Percentiles rank a stretch among this genome's conserved stretches.
Evolutionary conservation across 768 basidiomycete genomes (phyloP).

Genomic region (Terana coerulea): DNA sequence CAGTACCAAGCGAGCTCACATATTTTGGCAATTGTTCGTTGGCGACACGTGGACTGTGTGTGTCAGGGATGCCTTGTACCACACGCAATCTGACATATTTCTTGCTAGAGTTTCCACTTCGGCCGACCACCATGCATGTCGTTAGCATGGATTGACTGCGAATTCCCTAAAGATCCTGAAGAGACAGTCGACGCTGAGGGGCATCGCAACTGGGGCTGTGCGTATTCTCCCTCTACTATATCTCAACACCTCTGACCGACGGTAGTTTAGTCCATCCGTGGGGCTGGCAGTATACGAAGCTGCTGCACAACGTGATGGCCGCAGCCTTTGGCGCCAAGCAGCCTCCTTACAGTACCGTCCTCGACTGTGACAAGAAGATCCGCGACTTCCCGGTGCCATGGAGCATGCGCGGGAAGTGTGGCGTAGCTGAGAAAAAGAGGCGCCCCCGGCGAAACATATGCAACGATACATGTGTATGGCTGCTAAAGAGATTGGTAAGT

Average conservation of each 20-base stretch:
- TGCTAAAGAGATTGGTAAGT: constrained; percentile 27
- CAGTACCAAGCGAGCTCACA: constrained; percentile 43
- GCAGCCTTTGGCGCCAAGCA: constrained; percentile 41
- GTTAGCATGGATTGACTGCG: constrained; percentile 50
- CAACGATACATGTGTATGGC: constrained; percentile 22
- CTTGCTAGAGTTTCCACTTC: constrained; percentile 51
- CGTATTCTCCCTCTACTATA: constrained; percentile 15
- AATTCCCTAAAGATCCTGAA: constrained; percentile 44
- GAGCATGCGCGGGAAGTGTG: constrained; percentile 36
- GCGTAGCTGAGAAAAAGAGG: constrained; percentile 14
- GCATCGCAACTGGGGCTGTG: constrained; percentile 41
- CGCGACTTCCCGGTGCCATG: constrained; percentile 46
- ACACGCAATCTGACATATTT: neutral
- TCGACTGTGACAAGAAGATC: constrained; percentile 48
- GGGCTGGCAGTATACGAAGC: constrained; percentile 49
- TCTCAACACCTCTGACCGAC: neutral
- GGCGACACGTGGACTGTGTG: constrained; percentile 59
- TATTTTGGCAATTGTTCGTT: constrained; percentile 70
- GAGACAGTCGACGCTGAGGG: constrained; percentile 31
- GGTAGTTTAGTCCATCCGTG: constrained; percentile 45
- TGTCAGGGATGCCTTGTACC: neutral
- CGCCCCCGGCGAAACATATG: constrained; percentile 13
- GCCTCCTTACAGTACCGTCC: constrained; percentile 39
- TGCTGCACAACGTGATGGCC: constrained; percentile 49
- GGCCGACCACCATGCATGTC: constrained; percentile 59